Evolutionary conservation across 1,139 yeast genomes (phyloP).

Genomic region (Suhomyces taliae): DNA sequence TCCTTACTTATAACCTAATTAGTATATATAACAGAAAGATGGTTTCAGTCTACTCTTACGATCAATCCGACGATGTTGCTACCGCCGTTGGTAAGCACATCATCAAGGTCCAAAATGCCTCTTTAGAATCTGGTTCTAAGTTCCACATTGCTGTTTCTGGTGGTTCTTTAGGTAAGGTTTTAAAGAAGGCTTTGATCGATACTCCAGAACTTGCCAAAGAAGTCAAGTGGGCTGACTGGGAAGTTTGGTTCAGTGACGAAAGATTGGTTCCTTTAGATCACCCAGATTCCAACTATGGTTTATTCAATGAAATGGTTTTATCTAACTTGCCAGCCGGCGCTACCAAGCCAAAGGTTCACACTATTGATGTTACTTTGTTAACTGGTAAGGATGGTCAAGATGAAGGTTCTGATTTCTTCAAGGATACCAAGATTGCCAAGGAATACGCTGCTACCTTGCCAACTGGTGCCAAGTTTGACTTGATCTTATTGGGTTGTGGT

Average conservation of each 20-base stretch:
- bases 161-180: slow-evolving; percentile 80
- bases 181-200: slow-evolving; percentile 68
- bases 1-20: neutral
- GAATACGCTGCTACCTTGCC: slow-evolving; percentile 52
- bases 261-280: slow-evolving; percentile 87
- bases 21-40: slow-evolving; percentile 11
- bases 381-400: slow-evolving; percentile 48
- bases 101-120: slow-evolving; percentile 53
- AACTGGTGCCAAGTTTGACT: slow-evolving; percentile 43
- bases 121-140: slow-evolving; percentile 36
- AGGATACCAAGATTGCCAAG: slow-evolving; percentile 50
- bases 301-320: slow-evolving; percentile 59
- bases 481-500: slow-evolving; percentile 71
- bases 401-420: slow-evolving; percentile 35
- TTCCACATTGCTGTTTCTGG: slow-evolving; percentile 87
- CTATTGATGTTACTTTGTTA: slow-evolving; percentile 50
- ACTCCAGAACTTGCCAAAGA: slow-evolving; percentile 45
- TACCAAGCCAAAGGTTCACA: slow-evolving; percentile 44
- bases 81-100: slow-evolving; percentile 56
- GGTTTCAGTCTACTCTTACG: slow-evolving; percentile 50
- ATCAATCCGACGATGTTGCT: slow-evolving; percentile 59
- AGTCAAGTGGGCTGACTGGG: slow-evolving; percentile 78
- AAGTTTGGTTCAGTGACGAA: slow-evolving; percentile 94
- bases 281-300: slow-evolving; percentile 68
- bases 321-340: slow-evolving; percentile 35